Conservation (phyloP, 148 eudicot species). For the Amaranthus palmeri region DNA sequence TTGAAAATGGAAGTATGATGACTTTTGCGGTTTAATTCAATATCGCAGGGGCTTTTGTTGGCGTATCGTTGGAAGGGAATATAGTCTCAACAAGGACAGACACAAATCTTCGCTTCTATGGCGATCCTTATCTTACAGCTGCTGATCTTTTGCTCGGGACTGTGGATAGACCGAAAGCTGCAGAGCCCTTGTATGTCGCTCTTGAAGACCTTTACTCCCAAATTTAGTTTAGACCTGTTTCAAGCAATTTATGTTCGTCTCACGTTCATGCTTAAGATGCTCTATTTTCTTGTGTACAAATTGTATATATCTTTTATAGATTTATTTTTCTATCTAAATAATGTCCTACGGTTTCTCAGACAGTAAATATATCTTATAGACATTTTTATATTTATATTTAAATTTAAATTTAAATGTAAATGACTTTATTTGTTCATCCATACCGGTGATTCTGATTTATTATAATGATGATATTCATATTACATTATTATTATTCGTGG, state of each 20-base stretch:
- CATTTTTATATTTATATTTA: not conserved
- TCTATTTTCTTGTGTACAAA: slow-evolving; percentile 2
- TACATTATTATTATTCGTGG: too few relatives aligned
- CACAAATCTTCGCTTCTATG: slow-evolving; percentile 78
- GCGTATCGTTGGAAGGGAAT: slow-evolving; percentile 89
- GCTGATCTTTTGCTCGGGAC: slow-evolving; percentile 81
- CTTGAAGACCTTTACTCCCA: slow-evolving; percentile 66
- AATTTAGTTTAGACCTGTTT: slow-evolving; percentile 26
- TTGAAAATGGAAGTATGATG: not conserved
- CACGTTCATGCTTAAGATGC: not conserved
- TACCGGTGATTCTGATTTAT: too few relatives aligned
- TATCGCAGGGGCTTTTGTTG: slow-evolving; percentile 91
- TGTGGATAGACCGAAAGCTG: slow-evolving; percentile 91
- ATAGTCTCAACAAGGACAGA: slow-evolving; percentile 85
- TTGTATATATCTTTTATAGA: slow-evolving; percentile 18
- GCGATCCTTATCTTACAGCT: slow-evolving; percentile 94
- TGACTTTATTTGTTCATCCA: too few relatives aligned
- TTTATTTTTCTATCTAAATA: not conserved
- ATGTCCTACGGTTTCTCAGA: not conserved
- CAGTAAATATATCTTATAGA: slow-evolving; percentile 2
- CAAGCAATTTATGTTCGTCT: not conserved
- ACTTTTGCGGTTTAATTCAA: not conserved
- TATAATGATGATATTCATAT: too few relatives aligned
- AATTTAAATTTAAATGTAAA: too few relatives aligned
- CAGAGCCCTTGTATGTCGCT: slow-evolving; percentile 82